Conservation (phyloP, 306 rosid genomes). For the Ochetophila trinervis region DNA sequence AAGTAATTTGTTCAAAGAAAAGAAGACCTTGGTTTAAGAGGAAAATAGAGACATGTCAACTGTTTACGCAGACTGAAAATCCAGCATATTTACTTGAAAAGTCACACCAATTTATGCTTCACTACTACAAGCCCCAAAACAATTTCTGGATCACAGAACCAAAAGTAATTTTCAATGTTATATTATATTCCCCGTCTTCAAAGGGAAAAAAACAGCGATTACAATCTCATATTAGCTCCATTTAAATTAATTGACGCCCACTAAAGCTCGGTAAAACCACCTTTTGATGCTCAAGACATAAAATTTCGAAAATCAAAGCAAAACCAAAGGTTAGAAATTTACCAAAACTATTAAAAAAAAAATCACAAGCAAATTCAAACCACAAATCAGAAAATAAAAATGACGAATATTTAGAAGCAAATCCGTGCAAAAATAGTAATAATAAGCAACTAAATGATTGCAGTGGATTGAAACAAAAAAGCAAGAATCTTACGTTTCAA, state of each 20-base stretch:
- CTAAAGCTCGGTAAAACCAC: background rate
- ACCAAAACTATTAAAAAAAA: no score
- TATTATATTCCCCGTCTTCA: no score
- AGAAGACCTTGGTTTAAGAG: conserved; percentile 10
- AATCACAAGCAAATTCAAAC: background rate
- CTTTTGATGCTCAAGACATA: background rate
- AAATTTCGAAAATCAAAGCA: conserved; percentile 4
- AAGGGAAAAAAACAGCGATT: conserved; percentile 1
- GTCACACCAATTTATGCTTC: conserved; percentile 39
- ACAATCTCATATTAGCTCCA: conserved; percentile 16
- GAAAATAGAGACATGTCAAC: conserved; percentile 20
- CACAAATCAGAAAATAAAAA: conserved; percentile 4
- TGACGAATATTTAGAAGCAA: background rate
- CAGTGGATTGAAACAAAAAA: conserved; percentile 20
- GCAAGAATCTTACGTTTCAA: conserved; percentile 24
- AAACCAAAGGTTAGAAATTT: background rate
- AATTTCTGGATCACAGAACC: background rate
- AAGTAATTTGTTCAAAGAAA: background rate
- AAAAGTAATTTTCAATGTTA: background rate
- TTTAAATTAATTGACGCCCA: background rate
- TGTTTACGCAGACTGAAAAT: conserved; percentile 16
- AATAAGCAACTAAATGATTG: conserved; percentile 4
- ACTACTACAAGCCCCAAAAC: conserved; percentile 11
- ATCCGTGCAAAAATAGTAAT: conserved; percentile 13
- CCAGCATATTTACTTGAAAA: conserved; percentile 22